Base-by-base conservation (phyloP, 2,329 filamentous ascomycete species). In the Thielaviopsis cerberus region DNA sequence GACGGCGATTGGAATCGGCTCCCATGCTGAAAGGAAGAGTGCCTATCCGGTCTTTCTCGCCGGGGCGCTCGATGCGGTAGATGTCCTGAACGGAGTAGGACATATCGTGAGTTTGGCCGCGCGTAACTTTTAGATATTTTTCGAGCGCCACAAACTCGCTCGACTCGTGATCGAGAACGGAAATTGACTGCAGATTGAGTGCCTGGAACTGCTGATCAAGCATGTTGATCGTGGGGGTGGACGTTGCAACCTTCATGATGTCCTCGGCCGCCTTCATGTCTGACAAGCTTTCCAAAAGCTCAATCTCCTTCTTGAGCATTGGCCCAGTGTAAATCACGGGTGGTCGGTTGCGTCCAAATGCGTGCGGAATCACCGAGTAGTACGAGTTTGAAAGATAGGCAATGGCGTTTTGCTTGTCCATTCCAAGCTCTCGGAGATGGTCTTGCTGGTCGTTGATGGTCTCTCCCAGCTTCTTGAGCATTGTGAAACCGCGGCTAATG, bases 231-330 rank as follows among this genome's bases (percentile, higher is more conserved):
- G 72, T 70, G 59, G 76, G 73, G 10, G 71, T 71, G 26, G 77
- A 70, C 45, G 71, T 70, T 7, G 53, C 24, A 67, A 69, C 71
- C 69, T 87, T 89, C 77, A 94, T 83, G 65, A 94, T 85, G 25
- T 83, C 77, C 23, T 81, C 79, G 1, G 87, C 83, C 61, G 87
- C 83, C 69, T 90, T 89, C 86, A 94, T 91, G 65, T 92, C 87
- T 1, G 82, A 83, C 66, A 94, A 72, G 61, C 82, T 86, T 65
- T 94, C 87, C 0, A 94, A 77, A 63, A 94, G 76, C 51, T 87
- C 84, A 63, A 91, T 78, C 70, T 94, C 88, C 64, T 72, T 77
- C 71, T 90, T 88, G 64, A 94, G 76, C 63, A 76, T 69, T 1
- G 63, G 63, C 22, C 77, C 66, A 45, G 71, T 71, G 34, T 68